phyloP scores from a whole-genome alignment of 768 basidiomycete genomes.

The Lactifluus piperatus region DNA sequence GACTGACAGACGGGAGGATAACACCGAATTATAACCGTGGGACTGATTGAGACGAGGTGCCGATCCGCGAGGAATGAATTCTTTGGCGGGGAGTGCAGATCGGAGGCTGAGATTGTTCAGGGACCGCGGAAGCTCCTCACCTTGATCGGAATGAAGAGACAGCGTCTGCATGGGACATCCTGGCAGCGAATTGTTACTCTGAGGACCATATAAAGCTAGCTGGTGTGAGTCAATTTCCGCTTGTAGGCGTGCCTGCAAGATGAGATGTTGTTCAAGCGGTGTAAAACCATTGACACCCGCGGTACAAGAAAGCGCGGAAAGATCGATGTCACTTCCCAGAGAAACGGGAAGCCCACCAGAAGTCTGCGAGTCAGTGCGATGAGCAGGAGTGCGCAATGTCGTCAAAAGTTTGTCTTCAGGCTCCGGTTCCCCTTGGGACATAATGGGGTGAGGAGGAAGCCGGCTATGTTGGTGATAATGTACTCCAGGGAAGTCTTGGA shows the following conservation, averaged over 20 bases:
- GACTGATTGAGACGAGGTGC: slow-evolving; percentile 3
- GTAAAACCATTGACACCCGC: slow-evolving; percentile 18
- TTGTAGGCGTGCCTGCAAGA: slow-evolving; percentile 18
- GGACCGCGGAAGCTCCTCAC: slow-evolving; percentile 7
- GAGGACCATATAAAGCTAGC: slow-evolving; percentile 12
- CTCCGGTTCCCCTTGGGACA: slow-evolving; percentile 7
- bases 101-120: slow-evolving; percentile 13
- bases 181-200: background rate
- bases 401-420: background rate
- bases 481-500: background rate
- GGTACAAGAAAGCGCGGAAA: slow-evolving; percentile 16
- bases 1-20: slow-evolving; percentile 2
- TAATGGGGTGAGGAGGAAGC: slow-evolving; percentile 20
- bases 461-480: slow-evolving; percentile 5
- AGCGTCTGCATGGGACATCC: background rate
- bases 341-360: background rate
- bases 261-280: slow-evolving; percentile 20
- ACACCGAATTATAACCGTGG: background rate
- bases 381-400: slow-evolving; percentile 6
- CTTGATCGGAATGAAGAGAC: slow-evolving; percentile 3
- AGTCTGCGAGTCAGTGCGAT: background rate
- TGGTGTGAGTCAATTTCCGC: slow-evolving; percentile 17
- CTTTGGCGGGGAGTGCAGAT: slow-evolving; percentile 13
- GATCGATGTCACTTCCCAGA: slow-evolving; percentile 18
- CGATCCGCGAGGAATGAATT: slow-evolving; percentile 19